phyloP scores from a whole-genome alignment of 73 alveolate genomes.

The Urostyla sp. region DNA sequence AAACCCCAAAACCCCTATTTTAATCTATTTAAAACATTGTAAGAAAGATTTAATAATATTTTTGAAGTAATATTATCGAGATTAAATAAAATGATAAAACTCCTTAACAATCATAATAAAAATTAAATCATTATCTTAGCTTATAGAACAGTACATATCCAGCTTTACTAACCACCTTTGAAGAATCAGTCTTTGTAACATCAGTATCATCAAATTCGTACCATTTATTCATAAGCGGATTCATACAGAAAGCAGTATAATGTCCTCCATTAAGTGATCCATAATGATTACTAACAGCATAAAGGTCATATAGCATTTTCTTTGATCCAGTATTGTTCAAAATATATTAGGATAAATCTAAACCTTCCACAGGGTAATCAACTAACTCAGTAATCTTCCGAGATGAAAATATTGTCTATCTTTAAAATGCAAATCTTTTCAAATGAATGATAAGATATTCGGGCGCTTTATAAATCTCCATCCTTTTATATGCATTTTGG shows the following conservation, averaged over 20 bases:
- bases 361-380: slow-evolving; percentile 81
- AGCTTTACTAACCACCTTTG: slow-evolving; percentile 66
- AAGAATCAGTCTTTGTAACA: slow-evolving; percentile 62
- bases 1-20: no score
- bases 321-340: slow-evolving; percentile 38
- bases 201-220: slow-evolving; percentile 87
- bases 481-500: slow-evolving; percentile 76
- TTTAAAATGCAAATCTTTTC: slow-evolving; percentile 75
- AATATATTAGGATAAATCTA: slow-evolving; percentile 78
- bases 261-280: slow-evolving; percentile 94
- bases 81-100: no score
- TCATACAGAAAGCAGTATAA: slow-evolving; percentile 79
- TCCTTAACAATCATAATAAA: not conserved
- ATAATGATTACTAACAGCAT: slow-evolving; percentile 90
- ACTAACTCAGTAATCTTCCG: slow-evolving; percentile 74
- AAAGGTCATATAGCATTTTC: slow-evolving; percentile 76
- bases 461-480: slow-evolving; percentile 82
- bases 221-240: slow-evolving; percentile 78
- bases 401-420: slow-evolving; percentile 57
- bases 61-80: no score
- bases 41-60: no score
- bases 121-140: slow-evolving; percentile 55
- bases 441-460: slow-evolving; percentile 77
- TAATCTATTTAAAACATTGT: no score
- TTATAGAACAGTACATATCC: slow-evolving; percentile 91